Percentiles rank a stretch among this genome's conserved stretches.
Conservation (phyloP, 345 rosid genomes). For the Laguncularia racemosa region DNA sequence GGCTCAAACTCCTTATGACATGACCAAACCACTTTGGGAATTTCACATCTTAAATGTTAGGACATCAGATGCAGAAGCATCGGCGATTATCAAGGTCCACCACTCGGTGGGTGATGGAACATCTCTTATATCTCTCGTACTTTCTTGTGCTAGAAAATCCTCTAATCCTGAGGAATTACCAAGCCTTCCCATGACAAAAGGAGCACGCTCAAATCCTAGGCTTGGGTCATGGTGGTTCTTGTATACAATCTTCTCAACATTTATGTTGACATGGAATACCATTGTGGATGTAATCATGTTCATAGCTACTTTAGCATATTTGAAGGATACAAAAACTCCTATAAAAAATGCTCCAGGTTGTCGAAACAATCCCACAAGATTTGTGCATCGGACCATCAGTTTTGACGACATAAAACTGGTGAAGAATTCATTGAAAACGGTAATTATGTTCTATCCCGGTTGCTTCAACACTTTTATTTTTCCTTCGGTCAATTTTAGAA, state of each 20-base stretch:
- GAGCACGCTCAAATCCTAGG: neutral
- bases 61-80: constrained; percentile 25
- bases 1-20: constrained; percentile 11
- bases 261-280: constrained; percentile 18
- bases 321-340: constrained; percentile 49
- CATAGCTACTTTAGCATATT: constrained; percentile 31
- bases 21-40: constrained; percentile 38
- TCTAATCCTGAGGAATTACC: constrained; percentile 15
- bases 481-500: no score
- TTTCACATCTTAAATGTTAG: constrained; percentile 29
- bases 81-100: constrained; percentile 35
- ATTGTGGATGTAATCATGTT: constrained; percentile 20
- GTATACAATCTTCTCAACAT: neutral
- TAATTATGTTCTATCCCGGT: neutral
- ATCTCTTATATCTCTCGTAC: constrained; percentile 52
- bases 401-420: constrained; percentile 30
- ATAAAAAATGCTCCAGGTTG: constrained; percentile 27
- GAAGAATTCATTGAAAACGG: constrained; percentile 21
- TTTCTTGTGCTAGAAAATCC: constrained; percentile 32
- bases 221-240: neutral
- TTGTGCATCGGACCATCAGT: constrained; percentile 19
- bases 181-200: constrained; percentile 4
- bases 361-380: constrained; percentile 15
- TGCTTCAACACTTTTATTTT: no score
- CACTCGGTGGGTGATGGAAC: constrained; percentile 58